Percentiles rank a stretch among this genome's conserved stretches.
These are phyloP conservation scores for Podaxis carcinomalis DNA, from an alignment of 768 basidiomycete species.

Conservation along the genomic window DNA sequence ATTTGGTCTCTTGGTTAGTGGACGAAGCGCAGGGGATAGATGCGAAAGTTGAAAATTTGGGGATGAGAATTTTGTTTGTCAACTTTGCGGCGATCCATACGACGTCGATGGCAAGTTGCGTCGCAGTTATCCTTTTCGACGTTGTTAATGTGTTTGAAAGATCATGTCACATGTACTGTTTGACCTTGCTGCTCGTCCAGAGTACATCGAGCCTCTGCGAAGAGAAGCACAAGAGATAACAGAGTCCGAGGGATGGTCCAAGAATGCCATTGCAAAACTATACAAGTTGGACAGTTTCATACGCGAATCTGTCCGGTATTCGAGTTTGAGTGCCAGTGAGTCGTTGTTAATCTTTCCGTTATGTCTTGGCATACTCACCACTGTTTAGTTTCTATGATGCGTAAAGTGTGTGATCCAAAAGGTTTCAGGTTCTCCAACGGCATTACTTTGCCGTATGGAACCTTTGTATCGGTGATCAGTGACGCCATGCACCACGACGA, in stretches of 20 bases:
- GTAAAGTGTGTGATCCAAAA: constrained; percentile 25
- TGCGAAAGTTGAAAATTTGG: constrained; percentile 20
- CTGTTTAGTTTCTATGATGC: constrained; percentile 24
- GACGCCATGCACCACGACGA: constrained; percentile 9
- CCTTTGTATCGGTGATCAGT: constrained; percentile 13
- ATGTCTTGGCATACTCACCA: neutral
- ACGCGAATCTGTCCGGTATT: constrained; percentile 24
- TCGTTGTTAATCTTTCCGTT: constrained; percentile 5
- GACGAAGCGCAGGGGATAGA: constrained; percentile 26
- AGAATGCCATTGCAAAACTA: constrained; percentile 30
- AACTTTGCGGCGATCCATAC: constrained; percentile 27
- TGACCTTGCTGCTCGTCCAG: constrained; percentile 29
- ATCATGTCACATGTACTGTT: constrained; percentile 27
- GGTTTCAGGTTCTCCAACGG: constrained; percentile 43
- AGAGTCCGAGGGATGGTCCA: constrained; percentile 27
- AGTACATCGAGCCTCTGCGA: constrained; percentile 28
- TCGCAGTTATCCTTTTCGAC: neutral
- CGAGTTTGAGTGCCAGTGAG: constrained; percentile 4
- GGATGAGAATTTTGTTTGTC: constrained; percentile 24
- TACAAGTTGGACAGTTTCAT: constrained; percentile 40
- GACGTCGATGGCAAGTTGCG: constrained; percentile 26
- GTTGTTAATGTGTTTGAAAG: constrained; percentile 14
- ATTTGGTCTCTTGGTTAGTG: constrained; percentile 39
- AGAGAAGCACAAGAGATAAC: constrained; percentile 35
- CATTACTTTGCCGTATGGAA: constrained; percentile 16